Conservation (phyloP, 2,329 filamentous ascomycete species). For the Talaromyces amestolkiae region DNA sequence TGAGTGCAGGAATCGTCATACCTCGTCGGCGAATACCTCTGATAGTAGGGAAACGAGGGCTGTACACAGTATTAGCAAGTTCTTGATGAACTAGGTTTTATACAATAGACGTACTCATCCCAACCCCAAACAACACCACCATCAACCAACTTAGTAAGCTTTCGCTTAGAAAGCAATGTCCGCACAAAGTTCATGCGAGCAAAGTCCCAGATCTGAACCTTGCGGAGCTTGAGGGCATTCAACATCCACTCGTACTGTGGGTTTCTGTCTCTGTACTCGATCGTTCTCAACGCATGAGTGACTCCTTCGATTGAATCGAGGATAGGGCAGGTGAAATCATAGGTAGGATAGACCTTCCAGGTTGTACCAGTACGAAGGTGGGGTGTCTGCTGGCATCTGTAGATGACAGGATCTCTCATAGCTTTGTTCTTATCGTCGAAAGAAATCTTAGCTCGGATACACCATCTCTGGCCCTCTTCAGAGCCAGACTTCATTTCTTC, state of each 20-base stretch:
- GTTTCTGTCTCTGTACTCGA: constrained; percentile 56
- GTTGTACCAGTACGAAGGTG: constrained; percentile 63
- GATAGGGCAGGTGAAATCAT: constrained; percentile 65
- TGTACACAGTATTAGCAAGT: neutral
- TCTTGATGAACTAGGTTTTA: neutral
- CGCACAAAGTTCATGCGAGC: constrained; percentile 54
- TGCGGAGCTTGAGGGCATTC: constrained; percentile 46
- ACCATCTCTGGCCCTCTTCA: constrained; percentile 76
- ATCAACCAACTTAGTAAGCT: constrained; percentile 52
- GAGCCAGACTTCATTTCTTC: constrained; percentile 90
- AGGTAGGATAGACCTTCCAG: constrained; percentile 67
- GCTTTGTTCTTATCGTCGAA: constrained; percentile 92
- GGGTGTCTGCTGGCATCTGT: constrained; percentile 75
- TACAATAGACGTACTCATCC: constrained; percentile 39
- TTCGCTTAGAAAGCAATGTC: constrained; percentile 52
- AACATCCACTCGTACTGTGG: constrained; percentile 54
- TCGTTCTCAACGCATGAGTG: constrained; percentile 64
- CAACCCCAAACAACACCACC: constrained; percentile 50
- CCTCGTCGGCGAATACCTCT: constrained; percentile 50
- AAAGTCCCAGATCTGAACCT: constrained; percentile 53
- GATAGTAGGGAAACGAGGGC: constrained; percentile 51
- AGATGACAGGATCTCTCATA: constrained; percentile 94
- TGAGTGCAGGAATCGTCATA: constrained; percentile 49
- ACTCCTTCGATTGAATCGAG: constrained; percentile 63
- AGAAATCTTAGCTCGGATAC: constrained; percentile 91